Base-by-base conservation (phyloP, 768 basidiomycete genomes). In the Mycena belliarum region DNA sequence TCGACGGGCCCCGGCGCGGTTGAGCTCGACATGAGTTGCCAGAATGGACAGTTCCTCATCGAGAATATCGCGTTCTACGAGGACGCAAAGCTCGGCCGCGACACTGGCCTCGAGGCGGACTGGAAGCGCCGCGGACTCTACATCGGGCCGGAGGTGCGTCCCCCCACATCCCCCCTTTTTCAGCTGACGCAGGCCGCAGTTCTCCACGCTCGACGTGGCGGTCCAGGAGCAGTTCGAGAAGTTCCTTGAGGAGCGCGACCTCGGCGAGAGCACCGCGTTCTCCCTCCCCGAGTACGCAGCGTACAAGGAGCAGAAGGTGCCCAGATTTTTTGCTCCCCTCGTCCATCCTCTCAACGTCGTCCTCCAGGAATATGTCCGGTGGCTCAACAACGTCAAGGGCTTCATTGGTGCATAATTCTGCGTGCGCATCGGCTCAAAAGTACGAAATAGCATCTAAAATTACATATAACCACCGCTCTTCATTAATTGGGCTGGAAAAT, bases 141-240 rank as follows among this genome's bases (percentile, higher is more conserved):
- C 79, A 86, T 96, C 69, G 96, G 96, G 1, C 96, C 95, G 49
- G 86, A 89, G 78, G 86, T 91, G 63, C 57, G 76, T 62, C 24
- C 14, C 40, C n/a, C 58, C 16, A 18, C 46, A 8, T 32, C 1
- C 41, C 37, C 52, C 11, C 7, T 49, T 21, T 50, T n/a, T 8
- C 44, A 24, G 3, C 28, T 55, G n/a, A 41, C 14, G 28, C 16
- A 12, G 18, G 20, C 28, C 52, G 43, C 72, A 92, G 85, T 98
- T 97, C 67, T 92, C 95, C 57, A 90, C 93, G 46, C 86, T 98
- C 42, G 96, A 98, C 68, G 80, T 87, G 41, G 70, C 74, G 2
- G 85, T 99, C 18, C 96, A 98, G 73, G 89, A 94, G 63, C 90
- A 93, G 71, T 94, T 98, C 69, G 93, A 96, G 68, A 82, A 83